Percentiles rank a stretch among this genome's conserved stretches.
Evolutionary conservation across 2,329 filamentous ascomycete species (phyloP).

Genomic region (Pseudocercospora fijiensis): DNA sequence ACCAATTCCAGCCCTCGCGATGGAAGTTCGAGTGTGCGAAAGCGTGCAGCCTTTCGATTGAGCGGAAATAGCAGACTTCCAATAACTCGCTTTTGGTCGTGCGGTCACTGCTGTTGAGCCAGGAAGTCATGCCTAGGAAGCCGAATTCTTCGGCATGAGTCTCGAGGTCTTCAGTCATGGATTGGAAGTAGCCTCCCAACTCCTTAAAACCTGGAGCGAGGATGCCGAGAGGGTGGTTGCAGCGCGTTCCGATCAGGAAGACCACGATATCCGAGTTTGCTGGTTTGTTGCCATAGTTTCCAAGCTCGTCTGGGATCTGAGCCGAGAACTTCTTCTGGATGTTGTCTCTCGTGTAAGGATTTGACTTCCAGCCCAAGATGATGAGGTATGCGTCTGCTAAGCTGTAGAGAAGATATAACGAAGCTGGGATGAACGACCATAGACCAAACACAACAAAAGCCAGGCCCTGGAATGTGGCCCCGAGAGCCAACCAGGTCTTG

Average conservation of each 20-base stretch:
- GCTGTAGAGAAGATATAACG: slow-evolving; percentile 38
- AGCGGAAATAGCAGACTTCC: slow-evolving; percentile 53
- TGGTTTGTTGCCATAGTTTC: slow-evolving; percentile 36
- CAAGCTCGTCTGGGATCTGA: slow-evolving; percentile 41
- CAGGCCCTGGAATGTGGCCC: slow-evolving; percentile 42
- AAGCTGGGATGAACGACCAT: slow-evolving; percentile 40
- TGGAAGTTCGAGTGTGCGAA: slow-evolving; percentile 55
- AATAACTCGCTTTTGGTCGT: slow-evolving; percentile 44
- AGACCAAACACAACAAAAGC: slow-evolving; percentile 39
- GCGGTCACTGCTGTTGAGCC: slow-evolving; percentile 41
- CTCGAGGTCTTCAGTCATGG: slow-evolving; percentile 41
- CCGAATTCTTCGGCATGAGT: slow-evolving; percentile 48
- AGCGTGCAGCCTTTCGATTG: slow-evolving; percentile 50
- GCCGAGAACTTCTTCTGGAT: slow-evolving; percentile 41
- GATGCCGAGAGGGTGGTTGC: slow-evolving; percentile 49
- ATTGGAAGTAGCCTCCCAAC: slow-evolving; percentile 42
- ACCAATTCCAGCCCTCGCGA: slow-evolving; percentile 53
- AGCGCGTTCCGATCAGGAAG: slow-evolving; percentile 41
- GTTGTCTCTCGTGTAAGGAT: slow-evolving; percentile 41
- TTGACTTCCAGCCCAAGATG: slow-evolving; percentile 38
- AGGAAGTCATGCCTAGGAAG: slow-evolving; percentile 48
- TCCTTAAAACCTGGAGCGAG: slow-evolving; percentile 48
- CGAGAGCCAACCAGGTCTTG: slow-evolving; percentile 45
- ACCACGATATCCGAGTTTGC: slow-evolving; percentile 39
- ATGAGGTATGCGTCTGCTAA: slow-evolving; percentile 39